A percentile compares a stretch with the other conserved stretches of the same genome.
Evolutionary conservation across 2,329 filamentous ascomycete genomes (phyloP).

Genomic region (Dactylellina leptospora): DNA sequence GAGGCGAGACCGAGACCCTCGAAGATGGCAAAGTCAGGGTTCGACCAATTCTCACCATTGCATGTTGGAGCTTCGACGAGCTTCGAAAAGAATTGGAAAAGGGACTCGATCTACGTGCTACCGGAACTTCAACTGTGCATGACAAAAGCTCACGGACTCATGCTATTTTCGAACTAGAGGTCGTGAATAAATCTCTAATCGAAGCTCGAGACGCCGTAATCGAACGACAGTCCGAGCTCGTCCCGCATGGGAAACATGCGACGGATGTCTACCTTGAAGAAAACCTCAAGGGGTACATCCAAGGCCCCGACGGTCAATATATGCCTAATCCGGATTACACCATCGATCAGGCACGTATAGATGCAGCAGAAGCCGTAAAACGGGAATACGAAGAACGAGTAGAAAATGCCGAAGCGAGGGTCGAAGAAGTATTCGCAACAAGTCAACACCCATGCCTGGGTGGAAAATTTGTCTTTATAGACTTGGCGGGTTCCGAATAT

Average conservation of each 20-base stretch:
- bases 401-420: slow-evolving; percentile 59
- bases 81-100: slow-evolving; percentile 58
- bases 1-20: slow-evolving; percentile 62
- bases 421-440: slow-evolving; percentile 56
- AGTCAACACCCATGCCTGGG: slow-evolving; percentile 59
- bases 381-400: slow-evolving; percentile 59
- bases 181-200: slow-evolving; percentile 60
- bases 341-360: slow-evolving; percentile 60
- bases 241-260: slow-evolving; percentile 62
- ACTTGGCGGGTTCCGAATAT: slow-evolving; percentile 63
- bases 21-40: slow-evolving; percentile 62
- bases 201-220: slow-evolving; percentile 60
- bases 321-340: slow-evolving; percentile 59
- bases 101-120: slow-evolving; percentile 58
- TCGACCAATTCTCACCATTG: slow-evolving; percentile 59
- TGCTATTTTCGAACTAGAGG: slow-evolving; percentile 62
- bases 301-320: slow-evolving; percentile 59
- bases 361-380: slow-evolving; percentile 61
- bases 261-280: slow-evolving; percentile 62
- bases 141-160: slow-evolving; percentile 64
- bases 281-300: slow-evolving; percentile 58
- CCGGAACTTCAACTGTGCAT: slow-evolving; percentile 61
- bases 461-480: slow-evolving; percentile 63
- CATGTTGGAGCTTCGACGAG: slow-evolving; percentile 60
- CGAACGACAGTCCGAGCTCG: slow-evolving; percentile 62